Evolutionary conservation across 2,329 filamentous ascomycete species (phyloP).

Genomic region (Polychaeton citri): DNA sequence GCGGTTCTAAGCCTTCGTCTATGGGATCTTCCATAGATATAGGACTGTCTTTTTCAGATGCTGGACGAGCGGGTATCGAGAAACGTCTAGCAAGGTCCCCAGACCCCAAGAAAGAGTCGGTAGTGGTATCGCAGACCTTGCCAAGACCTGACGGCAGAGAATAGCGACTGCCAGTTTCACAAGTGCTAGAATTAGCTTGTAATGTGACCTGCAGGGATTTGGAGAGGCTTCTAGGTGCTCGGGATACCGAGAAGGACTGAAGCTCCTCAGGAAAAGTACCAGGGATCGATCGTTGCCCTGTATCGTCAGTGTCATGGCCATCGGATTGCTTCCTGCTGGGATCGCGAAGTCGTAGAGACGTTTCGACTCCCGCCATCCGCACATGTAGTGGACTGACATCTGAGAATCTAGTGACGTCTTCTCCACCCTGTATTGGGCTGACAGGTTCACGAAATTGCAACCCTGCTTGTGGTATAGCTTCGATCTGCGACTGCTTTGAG

Average conservation of each 20-base stretch:
- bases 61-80: too few species aligned
- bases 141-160: slow-evolving; percentile 20
- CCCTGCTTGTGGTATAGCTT: neutral
- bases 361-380: slow-evolving; percentile 16
- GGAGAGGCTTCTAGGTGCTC: slow-evolving; percentile 18
- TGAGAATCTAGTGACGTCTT: slow-evolving; percentile 18
- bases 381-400: slow-evolving; percentile 21
- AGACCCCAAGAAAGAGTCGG: slow-evolving; percentile 19
- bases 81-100: slow-evolving; percentile 26
- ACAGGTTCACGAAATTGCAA: slow-evolving; percentile 9
- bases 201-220: slow-evolving; percentile 19
- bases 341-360: slow-evolving; percentile 7
- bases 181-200: slow-evolving; percentile 10
- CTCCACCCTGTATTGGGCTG: slow-evolving; percentile 17
- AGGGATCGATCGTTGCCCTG: slow-evolving; percentile 1
- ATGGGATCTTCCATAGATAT: too few species aligned
- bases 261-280: slow-evolving; percentile 2
- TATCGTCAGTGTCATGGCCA: slow-evolving; percentile 2
- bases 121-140: slow-evolving; percentile 16
- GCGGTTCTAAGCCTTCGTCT: too few species aligned
- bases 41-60: too few species aligned
- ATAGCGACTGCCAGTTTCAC: slow-evolving; percentile 14
- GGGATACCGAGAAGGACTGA: slow-evolving; percentile 16
- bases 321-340: too few species aligned
- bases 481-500: slow-evolving; percentile 5